Evolutionary conservation across 2,329 filamentous ascomycete species (phyloP), one percentile per base, ranked within the genome.

Genomic region (Alternaria triticina): DNA sequence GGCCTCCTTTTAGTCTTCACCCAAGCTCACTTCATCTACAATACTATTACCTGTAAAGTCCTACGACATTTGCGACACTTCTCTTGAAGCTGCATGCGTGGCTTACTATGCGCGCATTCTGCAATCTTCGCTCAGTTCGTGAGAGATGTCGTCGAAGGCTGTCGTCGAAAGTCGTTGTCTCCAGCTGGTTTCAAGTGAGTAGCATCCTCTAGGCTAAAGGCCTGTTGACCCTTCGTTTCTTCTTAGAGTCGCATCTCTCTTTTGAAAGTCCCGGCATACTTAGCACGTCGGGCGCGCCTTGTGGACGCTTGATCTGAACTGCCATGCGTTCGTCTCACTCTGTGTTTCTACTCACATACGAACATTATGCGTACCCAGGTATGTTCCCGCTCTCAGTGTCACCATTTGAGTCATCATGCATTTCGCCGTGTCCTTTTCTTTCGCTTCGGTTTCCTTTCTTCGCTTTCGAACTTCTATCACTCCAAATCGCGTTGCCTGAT

Each of bases 101-200:
- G 10, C 36, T 40, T 30, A 3, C 23, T 9, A 15, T 22, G 20
- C 36, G 30, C 49, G 9, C 13, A 13, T 52, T 12, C 7, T 5
- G 15, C 11, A 22, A 8, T 23, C 20, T 11, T 52, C 30, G 23
- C 28, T 40, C 28, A 23, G 5, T 20, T 23, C 22, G 30, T n/a
- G 49, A 52, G 30, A 11, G 20, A n/a, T 17, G 17, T 17, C 28
- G 25, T 49, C 54, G 43, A 20, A 47, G 27, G 30, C 36, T 17
- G 17, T 17, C 28, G 25, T 49, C 54, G 43, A 20, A 47, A 20
- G 30, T 23, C 54, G 28, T 52, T 13, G 49, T 52, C 49, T 52
- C 49, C 49, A 52, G 22, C 28, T 52, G 49, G 49, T 52, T 52
- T 52, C 49, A 52, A 52, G 49, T 52, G 30, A 23, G 49, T 52